Conservation (phyloP, 2,329 filamentous ascomycete species). For the Paracamarosporium sp. region DNA sequence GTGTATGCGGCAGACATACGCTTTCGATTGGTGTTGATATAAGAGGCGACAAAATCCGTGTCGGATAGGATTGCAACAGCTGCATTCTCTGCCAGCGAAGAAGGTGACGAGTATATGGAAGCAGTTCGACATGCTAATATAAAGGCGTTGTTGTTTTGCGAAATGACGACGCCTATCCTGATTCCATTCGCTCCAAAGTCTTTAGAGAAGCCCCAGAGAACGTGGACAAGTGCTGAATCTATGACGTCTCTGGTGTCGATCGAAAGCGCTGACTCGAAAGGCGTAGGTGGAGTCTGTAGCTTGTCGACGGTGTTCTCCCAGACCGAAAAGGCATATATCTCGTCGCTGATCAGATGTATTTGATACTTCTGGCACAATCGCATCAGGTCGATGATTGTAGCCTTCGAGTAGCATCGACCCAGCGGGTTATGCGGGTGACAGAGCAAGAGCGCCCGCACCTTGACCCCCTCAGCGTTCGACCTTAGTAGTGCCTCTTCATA, state of each 20-base stretch:
- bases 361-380: slow-evolving; percentile 57
- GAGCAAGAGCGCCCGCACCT: slow-evolving; percentile 58
- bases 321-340: slow-evolving; percentile 64
- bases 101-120: slow-evolving; percentile 17
- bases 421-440: slow-evolving; percentile 62
- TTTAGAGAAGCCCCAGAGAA: slow-evolving; percentile 52
- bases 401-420: slow-evolving; percentile 50
- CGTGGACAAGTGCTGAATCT: slow-evolving; percentile 58
- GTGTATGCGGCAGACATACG: slow-evolving; percentile 17
- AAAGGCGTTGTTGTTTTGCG: slow-evolving; percentile 42
- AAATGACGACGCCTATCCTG: slow-evolving; percentile 17
- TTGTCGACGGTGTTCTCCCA: slow-evolving; percentile 50
- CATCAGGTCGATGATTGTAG: slow-evolving; percentile 52
- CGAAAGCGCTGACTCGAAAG: slow-evolving; percentile 21
- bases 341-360: slow-evolving; percentile 64
- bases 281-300: slow-evolving; percentile 14
- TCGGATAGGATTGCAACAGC: slow-evolving; percentile 13
- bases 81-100: slow-evolving; percentile 12
- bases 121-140: slow-evolving; percentile 13
- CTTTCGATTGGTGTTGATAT: slow-evolving; percentile 52
- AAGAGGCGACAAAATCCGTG: slow-evolving; percentile 28
- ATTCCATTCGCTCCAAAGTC: slow-evolving; percentile 63
- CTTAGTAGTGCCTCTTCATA: slow-evolving; percentile 55
- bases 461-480: slow-evolving; percentile 46
- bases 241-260: slow-evolving; percentile 49